Percentiles rank a stretch among this genome's conserved stretches.
phyloP scores from a whole-genome alignment of 2,329 filamentous ascomycete genomes.

The Botrytis cinerea region DNA sequence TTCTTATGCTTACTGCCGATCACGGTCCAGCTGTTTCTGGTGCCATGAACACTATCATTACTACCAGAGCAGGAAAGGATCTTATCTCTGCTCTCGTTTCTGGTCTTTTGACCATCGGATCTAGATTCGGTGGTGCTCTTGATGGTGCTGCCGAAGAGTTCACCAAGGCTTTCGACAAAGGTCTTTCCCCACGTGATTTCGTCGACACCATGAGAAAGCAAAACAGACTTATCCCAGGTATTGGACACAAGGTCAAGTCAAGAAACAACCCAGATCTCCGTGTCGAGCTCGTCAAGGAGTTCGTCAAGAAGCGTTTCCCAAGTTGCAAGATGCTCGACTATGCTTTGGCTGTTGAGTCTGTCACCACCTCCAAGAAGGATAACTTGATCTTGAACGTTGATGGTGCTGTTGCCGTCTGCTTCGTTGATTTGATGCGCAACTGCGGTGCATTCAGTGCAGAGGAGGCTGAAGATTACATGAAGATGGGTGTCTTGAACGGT shows the following conservation, averaged over 20 bases:
- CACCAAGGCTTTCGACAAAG: constrained; percentile 97
- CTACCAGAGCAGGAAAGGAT: constrained; percentile 98
- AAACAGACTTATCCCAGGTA: constrained; percentile 99
- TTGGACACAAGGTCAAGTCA: constrained; percentile 99
- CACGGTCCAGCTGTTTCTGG: constrained; percentile 98
- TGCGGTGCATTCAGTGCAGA: constrained; percentile 94
- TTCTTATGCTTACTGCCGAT: constrained; percentile 99
- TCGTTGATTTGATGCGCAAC: constrained; percentile 96
- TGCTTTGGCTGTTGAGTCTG: constrained; percentile 93
- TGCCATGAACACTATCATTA: constrained; percentile 99
- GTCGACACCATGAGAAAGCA: constrained; percentile 99
- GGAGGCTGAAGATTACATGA: constrained; percentile 98
- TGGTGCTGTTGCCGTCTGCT: constrained; percentile 97
- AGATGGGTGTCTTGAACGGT: constrained; percentile 99
- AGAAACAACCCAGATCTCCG: constrained; percentile 99
- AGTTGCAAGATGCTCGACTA: constrained; percentile 98
- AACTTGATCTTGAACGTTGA: constrained; percentile 99
- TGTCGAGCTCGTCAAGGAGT: constrained; percentile 99
- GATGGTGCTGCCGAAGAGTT: constrained; percentile 99
- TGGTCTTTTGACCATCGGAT: constrained; percentile 97
- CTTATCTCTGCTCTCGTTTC: constrained; percentile 92
- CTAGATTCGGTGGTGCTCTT: constrained; percentile 96
- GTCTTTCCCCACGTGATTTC: constrained; percentile 96
- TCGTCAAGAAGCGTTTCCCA: constrained; percentile 95
- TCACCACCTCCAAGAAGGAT: constrained; percentile 99